Evolutionary conservation across 108 stramenopile species (phyloP).

Genomic region (Pelagomonas calceolata): DNA sequence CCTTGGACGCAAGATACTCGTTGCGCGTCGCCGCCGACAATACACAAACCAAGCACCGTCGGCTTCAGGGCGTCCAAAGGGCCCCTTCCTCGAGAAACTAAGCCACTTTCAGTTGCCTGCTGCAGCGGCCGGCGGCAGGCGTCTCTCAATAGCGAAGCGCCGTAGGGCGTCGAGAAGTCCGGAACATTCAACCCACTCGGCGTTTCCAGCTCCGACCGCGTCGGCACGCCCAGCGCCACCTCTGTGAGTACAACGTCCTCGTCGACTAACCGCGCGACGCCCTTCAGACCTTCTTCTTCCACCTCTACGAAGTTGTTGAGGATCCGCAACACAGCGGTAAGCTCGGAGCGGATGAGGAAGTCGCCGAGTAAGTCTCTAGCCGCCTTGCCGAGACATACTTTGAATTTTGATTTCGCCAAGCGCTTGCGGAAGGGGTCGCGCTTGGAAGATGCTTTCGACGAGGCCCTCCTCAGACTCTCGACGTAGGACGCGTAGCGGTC

Average conservation of each 20-base stretch:
- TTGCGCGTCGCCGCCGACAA: background rate
- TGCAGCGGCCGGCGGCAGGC: background rate
- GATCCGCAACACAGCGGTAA: background rate
- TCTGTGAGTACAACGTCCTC: background rate
- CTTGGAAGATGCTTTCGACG: background rate
- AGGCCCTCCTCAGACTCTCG: background rate
- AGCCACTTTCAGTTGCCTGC: background rate
- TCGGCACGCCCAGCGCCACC: background rate
- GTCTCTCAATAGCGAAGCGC: background rate
- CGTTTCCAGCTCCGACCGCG: too few relatives aligned
- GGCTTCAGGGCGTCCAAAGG: background rate
- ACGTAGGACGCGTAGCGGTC: background rate
- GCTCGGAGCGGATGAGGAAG: background rate
- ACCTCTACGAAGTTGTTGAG: background rate
- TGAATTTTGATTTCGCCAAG: background rate
- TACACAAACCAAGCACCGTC: background rate
- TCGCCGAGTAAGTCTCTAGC: background rate
- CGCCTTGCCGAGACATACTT: background rate
- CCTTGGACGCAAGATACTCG: background rate
- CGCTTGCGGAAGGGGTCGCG: background rate
- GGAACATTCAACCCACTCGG: background rate
- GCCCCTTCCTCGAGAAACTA: background rate
- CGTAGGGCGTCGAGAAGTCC: background rate
- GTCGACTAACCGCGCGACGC: background rate
- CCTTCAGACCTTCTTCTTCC: too few relatives aligned